Conservation (phyloP, 2,329 filamentous ascomycete genomes). For the Nectriaceae sp. region DNA sequence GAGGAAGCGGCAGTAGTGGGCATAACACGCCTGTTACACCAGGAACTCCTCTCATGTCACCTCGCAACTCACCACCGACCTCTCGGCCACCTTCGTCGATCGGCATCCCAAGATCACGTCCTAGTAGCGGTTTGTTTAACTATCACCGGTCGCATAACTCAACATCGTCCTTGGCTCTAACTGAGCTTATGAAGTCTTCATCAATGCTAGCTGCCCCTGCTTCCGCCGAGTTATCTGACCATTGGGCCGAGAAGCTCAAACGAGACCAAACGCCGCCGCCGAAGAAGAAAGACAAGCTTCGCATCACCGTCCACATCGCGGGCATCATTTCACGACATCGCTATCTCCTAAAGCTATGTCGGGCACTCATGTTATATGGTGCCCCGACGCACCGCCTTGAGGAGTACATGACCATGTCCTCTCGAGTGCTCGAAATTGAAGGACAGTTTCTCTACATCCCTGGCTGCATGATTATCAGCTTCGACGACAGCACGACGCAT, state of each 20-base stretch:
- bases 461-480: constrained; percentile 92
- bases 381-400: constrained; percentile 90
- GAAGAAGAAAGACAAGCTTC: constrained; percentile 39
- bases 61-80: constrained; percentile 41
- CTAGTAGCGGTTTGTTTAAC: constrained; percentile 43
- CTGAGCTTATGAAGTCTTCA: constrained; percentile 56
- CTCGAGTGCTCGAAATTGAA: constrained; percentile 85
- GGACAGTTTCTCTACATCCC: constrained; percentile 89
- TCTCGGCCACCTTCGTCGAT: constrained; percentile 42
- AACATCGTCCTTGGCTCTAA: constrained; percentile 47
- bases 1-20: constrained; percentile 38
- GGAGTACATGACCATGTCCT: constrained; percentile 89
- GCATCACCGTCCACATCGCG: constrained; percentile 61
- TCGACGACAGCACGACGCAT: constrained; percentile 73
- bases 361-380: constrained; percentile 85
- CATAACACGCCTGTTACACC: constrained; percentile 43
- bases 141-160: constrained; percentile 43
- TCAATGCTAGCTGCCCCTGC: constrained; percentile 53
- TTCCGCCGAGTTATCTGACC: constrained; percentile 45
- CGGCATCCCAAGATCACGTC: constrained; percentile 35
- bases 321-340: constrained; percentile 76
- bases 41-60: constrained; percentile 43
- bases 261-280: constrained; percentile 36
- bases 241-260: constrained; percentile 47
- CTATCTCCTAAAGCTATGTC: constrained; percentile 83